Evolutionary conservation across 164 flowering plant genomes (phyloP).

Genomic region (Liquidambar formosana): DNA sequence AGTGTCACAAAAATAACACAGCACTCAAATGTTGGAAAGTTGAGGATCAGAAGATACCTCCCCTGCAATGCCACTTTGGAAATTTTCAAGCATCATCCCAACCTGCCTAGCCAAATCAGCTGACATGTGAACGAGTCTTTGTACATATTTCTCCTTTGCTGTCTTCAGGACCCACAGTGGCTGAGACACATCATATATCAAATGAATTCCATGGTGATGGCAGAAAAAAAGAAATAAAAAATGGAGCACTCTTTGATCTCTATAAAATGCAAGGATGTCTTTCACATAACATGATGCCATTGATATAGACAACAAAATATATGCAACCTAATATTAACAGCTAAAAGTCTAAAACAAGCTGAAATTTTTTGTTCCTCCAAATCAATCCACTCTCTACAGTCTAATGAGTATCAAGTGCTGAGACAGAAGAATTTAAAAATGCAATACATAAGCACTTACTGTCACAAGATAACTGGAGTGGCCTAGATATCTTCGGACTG

Average conservation of each 20-base stretch:
- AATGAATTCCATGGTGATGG: constrained; percentile 6
- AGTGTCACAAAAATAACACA: neutral
- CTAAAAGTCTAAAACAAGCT: neutral
- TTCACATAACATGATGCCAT: neutral
- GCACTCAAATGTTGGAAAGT: neutral
- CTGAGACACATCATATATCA: constrained; percentile 39
- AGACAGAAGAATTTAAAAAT: neutral
- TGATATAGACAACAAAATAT: neutral
- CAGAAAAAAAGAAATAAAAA: neutral
- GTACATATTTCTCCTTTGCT: constrained; percentile 57
- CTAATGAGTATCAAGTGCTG: neutral
- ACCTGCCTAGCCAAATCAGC: constrained; percentile 86
- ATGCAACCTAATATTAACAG: neutral
- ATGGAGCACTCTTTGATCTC: neutral
- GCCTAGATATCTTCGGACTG: constrained; percentile 71
- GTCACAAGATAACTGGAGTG: constrained; percentile 69
- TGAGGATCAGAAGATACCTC: constrained; percentile 45
- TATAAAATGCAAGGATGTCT: neutral
- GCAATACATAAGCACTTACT: constrained; percentile 48
- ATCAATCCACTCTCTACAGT: neutral
- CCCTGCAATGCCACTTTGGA: constrained; percentile 26
- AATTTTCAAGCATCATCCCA: constrained; percentile 53
- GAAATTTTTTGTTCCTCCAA: too few relatives aligned
- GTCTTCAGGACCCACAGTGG: constrained; percentile 90
- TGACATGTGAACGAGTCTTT: constrained; percentile 77